These are phyloP conservation scores for Pezicula radicicola DNA, from an alignment of 2,329 filamentous ascomycete genomes.

Conservation along the genomic window DNA sequence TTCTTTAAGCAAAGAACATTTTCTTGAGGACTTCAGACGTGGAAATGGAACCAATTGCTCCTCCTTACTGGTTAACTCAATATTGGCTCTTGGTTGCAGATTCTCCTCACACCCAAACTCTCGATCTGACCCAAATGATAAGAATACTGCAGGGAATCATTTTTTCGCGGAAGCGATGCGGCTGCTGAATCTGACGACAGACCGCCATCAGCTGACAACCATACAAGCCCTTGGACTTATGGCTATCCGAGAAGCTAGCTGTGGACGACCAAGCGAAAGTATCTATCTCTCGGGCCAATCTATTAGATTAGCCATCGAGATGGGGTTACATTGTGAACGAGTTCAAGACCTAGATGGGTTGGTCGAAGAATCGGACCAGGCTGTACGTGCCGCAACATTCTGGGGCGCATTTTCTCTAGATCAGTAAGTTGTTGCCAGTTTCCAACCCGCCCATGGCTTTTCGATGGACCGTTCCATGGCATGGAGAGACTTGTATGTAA, in stretches of 20 bases:
- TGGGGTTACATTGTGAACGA: conserved; percentile 18
- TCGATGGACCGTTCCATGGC: too few species aligned
- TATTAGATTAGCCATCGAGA: conserved; percentile 63
- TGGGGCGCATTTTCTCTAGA: conserved; percentile 52
- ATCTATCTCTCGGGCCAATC: conserved; percentile 73
- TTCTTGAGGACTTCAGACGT: conserved; percentile 19
- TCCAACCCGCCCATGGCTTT: too few species aligned
- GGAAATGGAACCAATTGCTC: conserved; percentile 17
- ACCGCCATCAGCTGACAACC: conserved; percentile 64
- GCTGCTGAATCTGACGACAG: conserved; percentile 54
- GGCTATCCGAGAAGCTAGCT: conserved; percentile 72
- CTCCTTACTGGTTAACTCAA: conserved; percentile 36
- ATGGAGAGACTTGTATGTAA: too few species aligned
- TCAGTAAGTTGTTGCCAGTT: conserved; percentile 46
- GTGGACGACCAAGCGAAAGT: conserved; percentile 68
- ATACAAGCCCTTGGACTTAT: conserved; percentile 75
- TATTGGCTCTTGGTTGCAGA: conserved; percentile 55
- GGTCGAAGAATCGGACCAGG: conserved; percentile 44
- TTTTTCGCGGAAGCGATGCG: conserved; percentile 69
- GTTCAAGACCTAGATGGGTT: conserved; percentile 24
- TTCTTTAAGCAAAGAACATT: conserved; percentile 53
- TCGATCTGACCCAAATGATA: conserved; percentile 56
- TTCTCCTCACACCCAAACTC: conserved; percentile 67
- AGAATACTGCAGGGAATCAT: conserved; percentile 67
- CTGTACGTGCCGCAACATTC: conserved; percentile 46